Percentiles rank a stretch among this genome's conserved stretches.
Conservation (phyloP, 306 rosid genomes). For the Medicago arabica region DNA sequence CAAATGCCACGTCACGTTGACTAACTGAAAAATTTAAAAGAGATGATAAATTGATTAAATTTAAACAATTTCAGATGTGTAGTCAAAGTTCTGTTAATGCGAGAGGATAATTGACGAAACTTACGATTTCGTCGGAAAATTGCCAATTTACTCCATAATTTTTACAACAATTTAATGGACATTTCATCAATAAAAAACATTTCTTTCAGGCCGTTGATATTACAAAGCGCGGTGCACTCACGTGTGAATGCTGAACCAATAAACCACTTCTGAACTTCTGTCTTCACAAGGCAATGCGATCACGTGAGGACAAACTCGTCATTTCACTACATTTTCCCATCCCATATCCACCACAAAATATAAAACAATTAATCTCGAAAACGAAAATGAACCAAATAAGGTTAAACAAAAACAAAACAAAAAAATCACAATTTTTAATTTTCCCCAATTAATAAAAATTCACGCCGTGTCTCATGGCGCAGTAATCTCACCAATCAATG, state of each 20-base stretch:
- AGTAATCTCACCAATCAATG: constrained; percentile 14
- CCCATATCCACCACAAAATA: not conserved
- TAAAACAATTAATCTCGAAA: not conserved
- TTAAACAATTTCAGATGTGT: too few relatives aligned
- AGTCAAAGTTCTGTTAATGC: too few relatives aligned
- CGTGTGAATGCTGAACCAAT: constrained; percentile 41
- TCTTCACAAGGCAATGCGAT: not conserved
- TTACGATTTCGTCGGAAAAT: too few relatives aligned
- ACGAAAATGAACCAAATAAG: not conserved
- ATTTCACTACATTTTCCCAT: not conserved
- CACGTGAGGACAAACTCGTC: constrained; percentile 7
- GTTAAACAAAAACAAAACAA: not conserved
- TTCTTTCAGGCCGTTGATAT: too few relatives aligned
- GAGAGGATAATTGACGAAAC: too few relatives aligned
- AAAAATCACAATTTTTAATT: not conserved
- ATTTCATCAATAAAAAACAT: too few relatives aligned
- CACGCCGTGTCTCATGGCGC: constrained; percentile 47
- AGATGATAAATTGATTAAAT: too few relatives aligned
- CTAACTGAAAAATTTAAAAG: too few relatives aligned
- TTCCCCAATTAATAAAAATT: constrained; percentile 38
- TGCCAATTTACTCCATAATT: too few relatives aligned
- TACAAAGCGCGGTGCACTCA: constrained; percentile 28
- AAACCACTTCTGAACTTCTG: too few relatives aligned
- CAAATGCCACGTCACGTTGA: too few relatives aligned
- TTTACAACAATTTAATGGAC: too few relatives aligned